A percentile compares a stretch with the other conserved stretches of the same genome.
These are phyloP conservation scores for Tuber aestivum DNA, from an alignment of 495 filamentous ascomycete genomes.

Conservation along the genomic window DNA sequence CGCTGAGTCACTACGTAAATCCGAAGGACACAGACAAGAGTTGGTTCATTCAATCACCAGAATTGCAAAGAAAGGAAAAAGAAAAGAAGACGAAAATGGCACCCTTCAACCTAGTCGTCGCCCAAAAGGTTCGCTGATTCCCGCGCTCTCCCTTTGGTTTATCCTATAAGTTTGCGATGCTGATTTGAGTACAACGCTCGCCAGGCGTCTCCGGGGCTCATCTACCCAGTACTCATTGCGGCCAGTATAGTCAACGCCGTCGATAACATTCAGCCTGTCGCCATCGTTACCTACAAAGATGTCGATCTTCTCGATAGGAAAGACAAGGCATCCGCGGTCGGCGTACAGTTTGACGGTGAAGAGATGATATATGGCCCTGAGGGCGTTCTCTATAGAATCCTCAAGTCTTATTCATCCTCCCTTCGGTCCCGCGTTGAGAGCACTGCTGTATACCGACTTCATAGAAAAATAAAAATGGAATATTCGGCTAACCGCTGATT, in stretches of 20 bases:
- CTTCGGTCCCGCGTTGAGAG: conserved; percentile 41
- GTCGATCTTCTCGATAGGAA: conserved; percentile 38
- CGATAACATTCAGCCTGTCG: conserved; percentile 24
- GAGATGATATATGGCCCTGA: conserved; percentile 42
- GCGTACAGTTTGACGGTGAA: conserved; percentile 48
- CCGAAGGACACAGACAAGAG: not conserved
- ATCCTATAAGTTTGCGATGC: no score
- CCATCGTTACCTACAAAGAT: conserved; percentile 27
- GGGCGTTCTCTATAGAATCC: conserved; percentile 42
- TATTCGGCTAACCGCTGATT: conserved; percentile 2
- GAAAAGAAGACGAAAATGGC: conserved; percentile 16
- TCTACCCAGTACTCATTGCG: conserved; percentile 44
- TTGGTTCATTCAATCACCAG: not conserved
- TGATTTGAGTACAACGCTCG: conserved; percentile 5
- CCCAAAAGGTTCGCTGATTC: conserved; percentile 31
- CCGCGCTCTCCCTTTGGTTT: not conserved
- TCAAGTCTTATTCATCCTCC: conserved; percentile 41
- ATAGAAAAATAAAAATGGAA: conserved; percentile 32
- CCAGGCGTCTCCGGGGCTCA: conserved; percentile 33
- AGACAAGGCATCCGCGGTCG: conserved; percentile 32
- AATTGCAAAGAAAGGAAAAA: not conserved
- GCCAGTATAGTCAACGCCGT: conserved; percentile 37
- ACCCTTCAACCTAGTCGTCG: conserved; percentile 35
- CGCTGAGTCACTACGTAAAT: not conserved
- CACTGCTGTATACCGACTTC: conserved; percentile 12